Evolutionary conservation across 805 yeast genomes (phyloP).

Genomic region (Metschnikowia borealis): DNA sequence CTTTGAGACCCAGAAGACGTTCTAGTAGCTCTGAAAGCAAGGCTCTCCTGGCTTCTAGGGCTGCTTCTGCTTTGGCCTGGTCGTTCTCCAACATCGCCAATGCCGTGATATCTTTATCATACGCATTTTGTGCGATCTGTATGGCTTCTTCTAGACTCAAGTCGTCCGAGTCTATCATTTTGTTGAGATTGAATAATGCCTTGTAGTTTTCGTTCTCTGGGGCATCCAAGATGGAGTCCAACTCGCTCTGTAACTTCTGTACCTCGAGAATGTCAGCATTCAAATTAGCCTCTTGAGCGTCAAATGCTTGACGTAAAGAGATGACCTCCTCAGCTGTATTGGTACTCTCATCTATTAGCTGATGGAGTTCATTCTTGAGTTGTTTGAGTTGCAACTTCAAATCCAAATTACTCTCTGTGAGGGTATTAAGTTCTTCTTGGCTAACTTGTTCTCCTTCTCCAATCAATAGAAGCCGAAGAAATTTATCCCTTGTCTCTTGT

Average conservation of each 20-base stretch:
- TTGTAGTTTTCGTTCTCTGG: constrained; percentile 16
- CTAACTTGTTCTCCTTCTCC: constrained; percentile 28
- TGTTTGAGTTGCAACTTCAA: constrained; percentile 24
- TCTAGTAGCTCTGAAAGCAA: constrained; percentile 5
- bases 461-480: constrained; percentile 47
- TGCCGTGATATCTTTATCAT: constrained; percentile 7
- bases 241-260: constrained; percentile 16
- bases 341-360: constrained; percentile 27
- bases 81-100: constrained; percentile 3
- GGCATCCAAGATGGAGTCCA: constrained; percentile 10
- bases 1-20: constrained; percentile 4
- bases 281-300: constrained; percentile 23
- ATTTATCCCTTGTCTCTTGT: constrained; percentile 68
- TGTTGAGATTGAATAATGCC: constrained; percentile 12
- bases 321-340: constrained; percentile 25
- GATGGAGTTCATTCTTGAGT: constrained; percentile 24
- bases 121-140: constrained; percentile 11
- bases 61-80: constrained; percentile 5
- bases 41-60: background rate
- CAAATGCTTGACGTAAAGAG: constrained; percentile 23
- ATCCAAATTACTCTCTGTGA: constrained; percentile 20
- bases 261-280: constrained; percentile 25
- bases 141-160: constrained; percentile 15
- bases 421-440: constrained; percentile 30
- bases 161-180: constrained; percentile 14